Percentiles rank a stretch among this genome's conserved stretches.
Conservation (phyloP, 2,329 filamentous ascomycete species). For the Pestalotiopsis sp. region DNA sequence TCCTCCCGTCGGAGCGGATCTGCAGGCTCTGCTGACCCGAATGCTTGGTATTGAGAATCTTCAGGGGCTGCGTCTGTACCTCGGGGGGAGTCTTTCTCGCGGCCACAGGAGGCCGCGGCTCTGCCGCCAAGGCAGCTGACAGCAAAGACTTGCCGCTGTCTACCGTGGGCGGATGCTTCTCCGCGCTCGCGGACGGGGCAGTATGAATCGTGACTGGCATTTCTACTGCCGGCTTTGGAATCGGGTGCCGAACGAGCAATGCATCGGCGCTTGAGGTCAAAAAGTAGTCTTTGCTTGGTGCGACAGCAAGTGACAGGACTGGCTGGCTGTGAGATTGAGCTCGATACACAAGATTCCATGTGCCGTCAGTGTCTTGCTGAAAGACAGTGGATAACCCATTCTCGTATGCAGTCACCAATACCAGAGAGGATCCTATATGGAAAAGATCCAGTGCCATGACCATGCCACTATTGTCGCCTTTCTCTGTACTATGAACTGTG, state of each 20-base stretch:
- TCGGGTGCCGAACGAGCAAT: constrained; percentile 73
- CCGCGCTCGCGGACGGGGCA: not conserved
- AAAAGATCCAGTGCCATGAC: constrained; percentile 79
- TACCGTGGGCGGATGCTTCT: not conserved
- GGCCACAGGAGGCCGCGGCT: constrained; percentile 18
- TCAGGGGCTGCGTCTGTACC: constrained; percentile 51
- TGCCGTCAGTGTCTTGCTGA: constrained; percentile 44
- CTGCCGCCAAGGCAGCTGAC: constrained; percentile 27
- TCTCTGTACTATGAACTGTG: constrained; percentile 44
- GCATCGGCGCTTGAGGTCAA: constrained; percentile 84
- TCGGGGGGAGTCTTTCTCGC: constrained; percentile 13
- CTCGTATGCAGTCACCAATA: constrained; percentile 80
- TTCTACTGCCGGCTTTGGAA: constrained; percentile 41
- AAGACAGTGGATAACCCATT: constrained; percentile 75
- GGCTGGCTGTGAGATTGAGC: constrained; percentile 76
- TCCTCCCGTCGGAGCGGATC: constrained; percentile 76
- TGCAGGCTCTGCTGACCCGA: constrained; percentile 82
- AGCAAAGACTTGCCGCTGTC: constrained; percentile 26
- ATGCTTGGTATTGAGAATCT: constrained; percentile 76
- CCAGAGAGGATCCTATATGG: constrained; percentile 50
- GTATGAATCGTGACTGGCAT: not conserved
- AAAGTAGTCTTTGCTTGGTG: constrained; percentile 57
- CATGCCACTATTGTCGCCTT: constrained; percentile 68
- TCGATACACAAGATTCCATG: constrained; percentile 60
- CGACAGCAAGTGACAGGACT: constrained; percentile 71